Evolutionary conservation across 1,139 yeast genomes (phyloP), one percentile per base, ranked within the genome.

Genomic region (Arxiozyma slooffiae): DNA sequence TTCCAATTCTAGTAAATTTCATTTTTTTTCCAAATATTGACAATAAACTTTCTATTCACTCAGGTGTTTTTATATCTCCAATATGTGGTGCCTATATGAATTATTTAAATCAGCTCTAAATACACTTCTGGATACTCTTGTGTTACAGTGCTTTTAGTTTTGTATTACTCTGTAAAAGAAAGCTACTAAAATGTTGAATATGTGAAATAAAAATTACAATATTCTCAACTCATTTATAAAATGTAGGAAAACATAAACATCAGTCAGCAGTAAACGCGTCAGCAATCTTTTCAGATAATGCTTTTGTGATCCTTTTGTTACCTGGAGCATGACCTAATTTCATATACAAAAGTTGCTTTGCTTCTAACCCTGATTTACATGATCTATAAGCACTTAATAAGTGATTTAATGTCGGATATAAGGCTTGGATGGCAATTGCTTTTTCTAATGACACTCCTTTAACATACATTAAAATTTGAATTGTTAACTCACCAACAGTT

Each of bases 401-500:
- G 38, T 60, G 58, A 38, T 55, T 58, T 24, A 66, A 50, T 0
- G 69, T 66, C 2, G 69, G 67, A 47, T 51, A 67, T 39, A 55
- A 46, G 2, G 62, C 51, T 65, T 90, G 97, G 8, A 94, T 80
- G 4, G 80, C 79, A 11, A 81, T 64, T 0, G 98, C 98, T 63
- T 85, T 87, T 55, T 90, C 97, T 43, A 88, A 69, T 0, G 96
- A 80, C 0, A 92, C 74, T 0, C 98, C 98, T 53, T 79, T 76
- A 1, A 85, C 76, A 1, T 90, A 76, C 85, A 89, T 80, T 24
- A 94, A 73, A 83, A 88, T 81, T 45, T 79, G 72, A 2, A 89
- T 71, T 59, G 80, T 92, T 59, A 88, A 70, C 57, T 92, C 97
- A 45, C 80, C 80, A 0, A 89, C 80, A 0, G 95, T 85, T 62